Percentiles rank a stretch among this genome's conserved stretches.
Evolutionary conservation across 768 basidiomycete genomes (phyloP).

Genomic region (Boletus rex-veris): DNA sequence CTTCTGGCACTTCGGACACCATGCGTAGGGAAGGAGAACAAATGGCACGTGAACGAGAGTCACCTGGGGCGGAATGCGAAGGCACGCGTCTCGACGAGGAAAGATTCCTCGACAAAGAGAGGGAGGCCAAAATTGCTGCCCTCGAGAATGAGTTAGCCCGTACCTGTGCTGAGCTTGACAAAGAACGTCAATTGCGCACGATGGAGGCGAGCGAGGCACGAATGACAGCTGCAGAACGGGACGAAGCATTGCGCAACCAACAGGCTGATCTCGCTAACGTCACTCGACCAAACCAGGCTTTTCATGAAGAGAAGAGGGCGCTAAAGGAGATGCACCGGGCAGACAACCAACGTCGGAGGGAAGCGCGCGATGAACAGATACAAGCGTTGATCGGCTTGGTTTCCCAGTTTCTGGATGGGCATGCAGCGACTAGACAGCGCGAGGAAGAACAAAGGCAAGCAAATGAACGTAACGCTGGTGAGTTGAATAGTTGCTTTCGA

Average conservation of each 20-base stretch:
- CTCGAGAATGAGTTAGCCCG: conserved; percentile 62
- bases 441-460: conserved; percentile 52
- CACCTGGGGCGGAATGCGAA: conserved; percentile 48
- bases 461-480: conserved; percentile 56
- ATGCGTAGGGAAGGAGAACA: conserved; percentile 59
- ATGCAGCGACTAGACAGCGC: conserved; percentile 47
- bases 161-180: conserved; percentile 57
- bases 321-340: conserved; percentile 58
- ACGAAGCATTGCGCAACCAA: conserved; percentile 57
- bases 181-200: conserved; percentile 54
- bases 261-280: conserved; percentile 69
- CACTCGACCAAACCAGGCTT: conserved; percentile 62
- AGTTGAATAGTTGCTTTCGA: conserved; percentile 17
- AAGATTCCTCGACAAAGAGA: conserved; percentile 30
- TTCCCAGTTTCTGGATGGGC: conserved; percentile 53
- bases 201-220: conserved; percentile 60
- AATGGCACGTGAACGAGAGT: conserved; percentile 51
- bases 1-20: conserved; percentile 55
- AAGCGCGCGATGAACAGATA: conserved; percentile 55
- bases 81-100: conserved; percentile 41
- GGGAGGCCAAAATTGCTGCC: conserved; percentile 51
- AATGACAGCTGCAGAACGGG: conserved; percentile 28
- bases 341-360: conserved; percentile 51
- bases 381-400: conserved; percentile 61
- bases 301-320: conserved; percentile 56